Evolutionary conservation across 208 protist species (phyloP), one percentile per base, ranked within the genome.

Genomic region (Leishmania amazonensis): DNA sequence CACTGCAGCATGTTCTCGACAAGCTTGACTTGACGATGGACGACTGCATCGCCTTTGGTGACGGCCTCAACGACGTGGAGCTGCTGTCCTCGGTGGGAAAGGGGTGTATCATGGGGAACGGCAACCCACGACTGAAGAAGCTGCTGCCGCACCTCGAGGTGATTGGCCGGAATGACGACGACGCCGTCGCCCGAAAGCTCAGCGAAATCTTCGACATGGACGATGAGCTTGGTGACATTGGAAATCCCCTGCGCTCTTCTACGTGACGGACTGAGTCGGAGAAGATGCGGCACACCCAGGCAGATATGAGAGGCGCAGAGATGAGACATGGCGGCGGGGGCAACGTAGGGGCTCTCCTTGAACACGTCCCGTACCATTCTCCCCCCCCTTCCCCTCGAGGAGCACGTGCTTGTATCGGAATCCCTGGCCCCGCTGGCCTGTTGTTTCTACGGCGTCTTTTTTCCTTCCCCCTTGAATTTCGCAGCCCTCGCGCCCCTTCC

Each of bases 71-170:
- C 77, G 93, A 96, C 68, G 80, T 80, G 58, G 88, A 93, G 76
- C 91, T 96, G 84, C 85, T 96, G 24, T 57, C 73, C 28, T 82
- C 65, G 0, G 91, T 90, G 3, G 90, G 89, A 8, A 96, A 95
- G 70, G 93, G 88, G 7, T 95, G 80, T 76, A 83, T 96, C 28
- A 96, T 96, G 93, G 83, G 62, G 24, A 96, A 96, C 77, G 91
- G 81, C 8, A 87, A 86, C 53, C 70, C 81, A 49, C 86, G 85
- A 0, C 81, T 96, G 64, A 93, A 92, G 83, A 83, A 86, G 64
- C 72, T 73, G 72, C 75, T 95, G 47, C 93, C 93, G 19, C 58
- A 96, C 40, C 49, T 94, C 38, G 91, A 96, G 71, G 85, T 93
- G 47, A 84, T 96, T 4, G 86, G 91, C 13, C 75, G 45, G 15